phyloP scores from a whole-genome alignment of 176 grass and related monocot genomes.

The Panicum miliaceum region DNA sequence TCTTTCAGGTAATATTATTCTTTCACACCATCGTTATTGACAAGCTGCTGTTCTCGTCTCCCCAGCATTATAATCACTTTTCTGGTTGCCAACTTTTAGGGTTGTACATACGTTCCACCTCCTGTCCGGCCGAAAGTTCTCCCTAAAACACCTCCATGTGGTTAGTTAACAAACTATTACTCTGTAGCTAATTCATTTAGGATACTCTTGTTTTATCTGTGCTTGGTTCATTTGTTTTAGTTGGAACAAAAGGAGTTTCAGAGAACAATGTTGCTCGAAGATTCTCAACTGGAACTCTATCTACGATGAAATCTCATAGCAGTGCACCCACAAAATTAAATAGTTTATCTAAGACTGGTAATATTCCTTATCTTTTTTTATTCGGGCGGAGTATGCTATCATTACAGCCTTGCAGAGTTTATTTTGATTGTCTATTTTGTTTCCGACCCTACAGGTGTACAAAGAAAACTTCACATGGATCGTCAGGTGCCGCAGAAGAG shows the following conservation, averaged over 20 bases:
- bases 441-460: slow-evolving; percentile 61
- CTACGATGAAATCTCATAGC: slow-evolving; percentile 47
- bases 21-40: background rate
- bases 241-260: slow-evolving; percentile 56
- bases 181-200: background rate
- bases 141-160: slow-evolving; percentile 83
- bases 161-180: slow-evolving; percentile 52
- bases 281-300: slow-evolving; percentile 67
- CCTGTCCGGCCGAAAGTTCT: slow-evolving; percentile 63
- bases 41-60: background rate
- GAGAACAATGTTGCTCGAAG: slow-evolving; percentile 56
- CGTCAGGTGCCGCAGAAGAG: slow-evolving; percentile 65
- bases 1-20: slow-evolving; percentile 71
- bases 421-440: slow-evolving; percentile 7
- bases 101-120: slow-evolving; percentile 53
- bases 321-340: slow-evolving; percentile 48
- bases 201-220: slow-evolving; percentile 25
- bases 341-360: slow-evolving; percentile 57
- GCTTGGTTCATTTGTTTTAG: slow-evolving; percentile 44
- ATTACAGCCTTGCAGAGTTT: background rate
- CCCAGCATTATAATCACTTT: slow-evolving; percentile 15
- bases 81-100: slow-evolving; percentile 38
- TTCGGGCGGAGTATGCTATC: slow-evolving; percentile 1
- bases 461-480: slow-evolving; percentile 91
- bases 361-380: slow-evolving; percentile 34